These are phyloP conservation scores for Lactarius indigo DNA, from an alignment of 768 basidiomycete species.

Conservation along the genomic window DNA sequence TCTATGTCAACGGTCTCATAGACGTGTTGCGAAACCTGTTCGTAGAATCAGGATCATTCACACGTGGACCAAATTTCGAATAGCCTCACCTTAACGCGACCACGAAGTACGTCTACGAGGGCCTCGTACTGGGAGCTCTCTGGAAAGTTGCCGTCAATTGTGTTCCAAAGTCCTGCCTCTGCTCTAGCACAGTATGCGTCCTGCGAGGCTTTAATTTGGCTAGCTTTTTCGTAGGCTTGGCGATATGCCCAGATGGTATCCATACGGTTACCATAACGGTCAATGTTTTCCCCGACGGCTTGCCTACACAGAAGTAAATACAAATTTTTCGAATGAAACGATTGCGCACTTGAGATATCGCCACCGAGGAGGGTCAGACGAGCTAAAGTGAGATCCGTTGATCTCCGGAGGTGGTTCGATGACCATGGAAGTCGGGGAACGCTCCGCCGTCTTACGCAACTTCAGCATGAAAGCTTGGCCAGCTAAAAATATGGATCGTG, in stretches of 20 bases:
- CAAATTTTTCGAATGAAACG: not conserved
- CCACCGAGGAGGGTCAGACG: constrained; percentile 54
- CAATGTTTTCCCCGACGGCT: constrained; percentile 18
- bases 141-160: constrained; percentile 52
- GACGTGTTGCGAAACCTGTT: constrained; percentile 61
- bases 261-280: constrained; percentile 47
- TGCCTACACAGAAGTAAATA: constrained; percentile 33
- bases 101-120: constrained; percentile 78
- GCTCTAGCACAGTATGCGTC: constrained; percentile 68
- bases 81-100: constrained; percentile 68
- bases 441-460: constrained; percentile 70
- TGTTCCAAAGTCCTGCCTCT: constrained; percentile 42
- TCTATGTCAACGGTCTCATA: constrained; percentile 78
- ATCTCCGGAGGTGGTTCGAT: constrained; percentile 77
- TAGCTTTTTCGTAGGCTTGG: constrained; percentile 74
- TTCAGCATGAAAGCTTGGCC: constrained; percentile 90
- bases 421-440: constrained; percentile 75
- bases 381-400: constrained; percentile 41
- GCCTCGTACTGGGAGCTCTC: constrained; percentile 69
- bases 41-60: not conserved
- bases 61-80: not conserved
- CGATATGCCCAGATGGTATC: constrained; percentile 78
- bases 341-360: constrained; percentile 70
- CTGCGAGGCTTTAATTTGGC: constrained; percentile 62
- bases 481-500: constrained; percentile 39